Evolutionary conservation across 805 yeast species (phyloP), one percentile per base, ranked within the genome.

Genomic region (Saccharomycopsis synnaedendra): DNA sequence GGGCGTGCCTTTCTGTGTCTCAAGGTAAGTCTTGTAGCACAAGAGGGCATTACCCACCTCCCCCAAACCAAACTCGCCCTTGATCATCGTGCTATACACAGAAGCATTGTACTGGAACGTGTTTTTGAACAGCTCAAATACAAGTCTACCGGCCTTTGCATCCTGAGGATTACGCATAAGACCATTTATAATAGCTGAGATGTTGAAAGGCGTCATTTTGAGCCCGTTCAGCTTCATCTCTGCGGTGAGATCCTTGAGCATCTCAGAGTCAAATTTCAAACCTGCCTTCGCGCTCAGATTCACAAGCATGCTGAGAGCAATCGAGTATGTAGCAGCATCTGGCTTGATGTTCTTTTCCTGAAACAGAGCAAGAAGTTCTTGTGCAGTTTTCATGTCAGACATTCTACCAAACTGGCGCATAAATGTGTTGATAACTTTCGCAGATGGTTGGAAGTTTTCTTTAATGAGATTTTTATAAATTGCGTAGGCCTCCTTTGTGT

Each of bases 251-350:
- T 58, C 58, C 7, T 63, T 66, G 29, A 73, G 61, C 3, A 63
- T 54, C n/a, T 64, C 60, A 7, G 61, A 59, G 35, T 68, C 62
- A 5, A 77, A 70, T 1, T 62, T 56, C 49, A 64, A 59, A 6
- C 76, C 77, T 35, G 71, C 65, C n/a, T 63, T 64, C 38, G 62
- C 62, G 34, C 69, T 64, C 35, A 63, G 48, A 57, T 75, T 76
- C 63, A 80, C 68, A 53, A 71, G 66, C 45, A 71, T 61, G 56
- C 80, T 79, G 46, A 81, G 68, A 29, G 80, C 63, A 35, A 74
- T 71, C 3, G 88, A 73, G 61, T 76, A 76, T 2, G 89, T 80
- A 11, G 77, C 77, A 42, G 77, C 67, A 58, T 79, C 85, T 31
- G 82, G 82, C 36, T 66, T 56, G 29, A 80, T 60, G 3, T 64